Percentiles rank a stretch among this genome's conserved stretches.
Conservation (phyloP, 495 filamentous ascomycete genomes). For the Halenospora varia region DNA sequence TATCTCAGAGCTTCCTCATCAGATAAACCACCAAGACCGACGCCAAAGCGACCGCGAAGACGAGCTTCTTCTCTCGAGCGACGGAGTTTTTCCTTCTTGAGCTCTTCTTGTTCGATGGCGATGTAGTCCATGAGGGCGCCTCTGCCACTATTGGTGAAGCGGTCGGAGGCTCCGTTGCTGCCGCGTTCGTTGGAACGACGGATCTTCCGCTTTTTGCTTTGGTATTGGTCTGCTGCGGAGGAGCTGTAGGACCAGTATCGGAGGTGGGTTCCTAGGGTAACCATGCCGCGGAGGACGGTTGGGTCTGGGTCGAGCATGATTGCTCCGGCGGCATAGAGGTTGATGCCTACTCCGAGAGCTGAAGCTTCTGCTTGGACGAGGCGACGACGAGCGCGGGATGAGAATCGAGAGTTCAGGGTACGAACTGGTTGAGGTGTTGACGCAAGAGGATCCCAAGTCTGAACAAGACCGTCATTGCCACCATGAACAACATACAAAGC, state of each 20-base stretch:
- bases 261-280: constrained; percentile 80
- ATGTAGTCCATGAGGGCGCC: constrained; percentile 75
- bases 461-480: constrained; percentile 91
- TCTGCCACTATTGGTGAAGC: constrained; percentile 55
- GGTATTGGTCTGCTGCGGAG: constrained; percentile 57
- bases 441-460: constrained; percentile 92
- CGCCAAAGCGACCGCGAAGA: constrained; percentile 73
- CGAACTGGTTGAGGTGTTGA: constrained; percentile 76
- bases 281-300: constrained; percentile 83
- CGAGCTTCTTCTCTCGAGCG: constrained; percentile 55
- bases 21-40: constrained; percentile 71
- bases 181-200: constrained; percentile 53
- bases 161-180: constrained; percentile 50
- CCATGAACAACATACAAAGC: constrained; percentile 88
- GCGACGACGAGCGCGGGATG: constrained; percentile 70
- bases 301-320: constrained; percentile 87
- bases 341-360: constrained; percentile 61
- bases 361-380: constrained; percentile 69
- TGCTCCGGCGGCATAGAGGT: constrained; percentile 78
- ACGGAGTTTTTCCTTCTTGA: constrained; percentile 64
- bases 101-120: constrained; percentile 72
- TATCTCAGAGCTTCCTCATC: constrained; percentile 91
- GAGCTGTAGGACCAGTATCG: constrained; percentile 95
- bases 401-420: constrained; percentile 86
- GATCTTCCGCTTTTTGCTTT: constrained; percentile 56